Evolutionary conservation across 176 grass and related monocot genomes (phyloP), one percentile per base, ranked within the genome.

Genomic region (Tillandsia leiboldiana): DNA sequence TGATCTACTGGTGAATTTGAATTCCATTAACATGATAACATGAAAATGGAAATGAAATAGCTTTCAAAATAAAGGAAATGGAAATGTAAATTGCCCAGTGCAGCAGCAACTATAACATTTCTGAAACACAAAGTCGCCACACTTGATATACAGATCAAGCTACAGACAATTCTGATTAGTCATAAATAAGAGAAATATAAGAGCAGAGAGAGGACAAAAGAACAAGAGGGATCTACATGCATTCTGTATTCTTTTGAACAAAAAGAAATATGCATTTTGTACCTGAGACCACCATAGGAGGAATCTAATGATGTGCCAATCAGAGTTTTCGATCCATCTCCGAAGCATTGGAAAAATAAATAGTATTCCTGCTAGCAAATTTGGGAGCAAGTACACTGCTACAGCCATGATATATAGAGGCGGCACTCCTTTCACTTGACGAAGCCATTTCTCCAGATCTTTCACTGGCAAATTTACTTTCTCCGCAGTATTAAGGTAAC

Each of bases 261-360:
- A 17, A 17, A 58, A 18, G 22, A 9, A 59, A 17, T 61, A 18
- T 61, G 56, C 22, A 17, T 61, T 13, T 61, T 61, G 56, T 61
- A 61, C 93, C 93, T 96, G 93, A 81, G 88, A 92, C 93, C 93
- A 96, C 93, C 93, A 96, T 2, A 96, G 65, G 14, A 96, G 86
- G 10, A 96, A 79, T 67, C 89, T 78, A 56, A 92, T 83, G 42
- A 92, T 85, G 67, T 81, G 76, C 86, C 86, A 92, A 79, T 96
- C 86, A 12, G 93, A 96, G 74, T 78, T 92, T 63, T 96, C 86
- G 78, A 91, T 96, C 88, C 88, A 96, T 66, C 86, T 89, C 64
- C 85, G 76, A 53, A 90, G 76, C 83, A 89, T 92, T 65, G 88
- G 92, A 74, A 91, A 96, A 62, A 96, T 64, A 70, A 96, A 96